phyloP scores from a whole-genome alignment of 768 basidiomycete species.

The Erythrobasidium yunnanense region DNA sequence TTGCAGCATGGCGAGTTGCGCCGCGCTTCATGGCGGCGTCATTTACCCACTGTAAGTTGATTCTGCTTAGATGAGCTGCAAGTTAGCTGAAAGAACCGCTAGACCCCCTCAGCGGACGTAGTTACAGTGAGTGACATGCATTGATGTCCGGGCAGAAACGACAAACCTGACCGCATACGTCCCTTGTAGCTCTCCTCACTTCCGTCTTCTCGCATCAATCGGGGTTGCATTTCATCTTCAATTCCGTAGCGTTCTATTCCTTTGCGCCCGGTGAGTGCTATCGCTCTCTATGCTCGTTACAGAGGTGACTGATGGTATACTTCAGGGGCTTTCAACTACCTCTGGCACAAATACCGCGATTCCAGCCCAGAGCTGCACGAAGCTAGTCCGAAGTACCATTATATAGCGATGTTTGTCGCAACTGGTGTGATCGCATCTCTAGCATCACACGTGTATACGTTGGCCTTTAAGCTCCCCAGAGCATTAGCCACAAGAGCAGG shows the following conservation, averaged over 20 bases:
- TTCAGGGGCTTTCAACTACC: no score
- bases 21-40: constrained; percentile 8
- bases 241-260: constrained; percentile 21
- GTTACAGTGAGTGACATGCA: constrained; percentile 8
- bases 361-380: constrained; percentile 11
- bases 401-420: constrained; percentile 12
- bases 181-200: constrained; percentile 5
- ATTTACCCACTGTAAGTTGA: constrained; percentile 22
- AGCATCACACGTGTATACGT: constrained; percentile 6
- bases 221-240: constrained; percentile 23
- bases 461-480: background rate
- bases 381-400: constrained; percentile 13
- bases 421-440: constrained; percentile 8
- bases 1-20: constrained; percentile 12
- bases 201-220: constrained; percentile 14
- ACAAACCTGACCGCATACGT: background rate
- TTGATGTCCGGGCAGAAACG: background rate
- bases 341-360: constrained; percentile 14
- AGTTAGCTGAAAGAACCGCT: background rate
- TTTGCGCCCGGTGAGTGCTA: constrained; percentile 7
- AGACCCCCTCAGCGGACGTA: constrained; percentile 21
- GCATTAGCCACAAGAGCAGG: background rate
- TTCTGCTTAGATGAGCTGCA: no score
- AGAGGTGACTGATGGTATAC: constrained; percentile 3
- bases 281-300: background rate